Percentiles rank a stretch among this genome's conserved stretches.
phyloP scores from a whole-genome alignment of 805 yeast species.

The Starmerella bombi region DNA sequence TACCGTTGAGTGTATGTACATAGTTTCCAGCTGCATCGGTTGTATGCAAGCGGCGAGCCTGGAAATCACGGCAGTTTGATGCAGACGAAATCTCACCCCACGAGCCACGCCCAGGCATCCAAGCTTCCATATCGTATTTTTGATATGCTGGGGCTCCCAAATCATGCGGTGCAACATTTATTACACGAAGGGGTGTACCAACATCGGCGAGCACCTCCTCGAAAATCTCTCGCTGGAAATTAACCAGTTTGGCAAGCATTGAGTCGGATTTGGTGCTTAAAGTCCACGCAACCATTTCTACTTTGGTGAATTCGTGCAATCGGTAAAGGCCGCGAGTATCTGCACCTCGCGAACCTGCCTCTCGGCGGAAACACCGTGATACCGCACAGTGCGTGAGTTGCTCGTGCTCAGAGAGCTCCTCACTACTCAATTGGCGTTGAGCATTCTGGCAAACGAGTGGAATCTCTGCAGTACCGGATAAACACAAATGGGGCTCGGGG shows the following conservation, averaged over 20 bases:
- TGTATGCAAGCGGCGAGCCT: slow-evolving; percentile 69
- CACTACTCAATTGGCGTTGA: slow-evolving; percentile 35
- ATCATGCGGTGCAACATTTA: slow-evolving; percentile 82
- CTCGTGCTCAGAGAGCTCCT: slow-evolving; percentile 15
- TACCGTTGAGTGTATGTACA: slow-evolving; percentile 83
- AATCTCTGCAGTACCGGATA: slow-evolving; percentile 93
- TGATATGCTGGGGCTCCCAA: slow-evolving; percentile 86
- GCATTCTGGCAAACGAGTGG: slow-evolving; percentile 73
- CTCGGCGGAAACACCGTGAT: slow-evolving; percentile 81
- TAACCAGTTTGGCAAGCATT: slow-evolving; percentile 38
- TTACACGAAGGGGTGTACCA: slow-evolving; percentile 67
- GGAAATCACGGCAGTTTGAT: slow-evolving; percentile 87
- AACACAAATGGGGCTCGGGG: slow-evolving; percentile 38
- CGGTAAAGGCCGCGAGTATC: slow-evolving; percentile 87
- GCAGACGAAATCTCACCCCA: slow-evolving; percentile 92
- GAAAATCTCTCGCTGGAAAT: slow-evolving; percentile 53
- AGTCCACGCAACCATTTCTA: slow-evolving; percentile 76
- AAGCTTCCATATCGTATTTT: slow-evolving; percentile 87
- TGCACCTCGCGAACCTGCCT: slow-evolving; percentile 91
- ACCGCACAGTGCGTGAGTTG: slow-evolving; percentile 37
- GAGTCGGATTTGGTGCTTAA: slow-evolving; percentile 24
- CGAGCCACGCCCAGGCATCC: slow-evolving; percentile 92
- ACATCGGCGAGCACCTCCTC: slow-evolving; percentile 31
- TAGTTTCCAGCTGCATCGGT: slow-evolving; percentile 30
- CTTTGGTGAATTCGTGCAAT: slow-evolving; percentile 93